phyloP scores from a whole-genome alignment of 2,329 filamentous ascomycete genomes.

The Cercospora sojina region DNA sequence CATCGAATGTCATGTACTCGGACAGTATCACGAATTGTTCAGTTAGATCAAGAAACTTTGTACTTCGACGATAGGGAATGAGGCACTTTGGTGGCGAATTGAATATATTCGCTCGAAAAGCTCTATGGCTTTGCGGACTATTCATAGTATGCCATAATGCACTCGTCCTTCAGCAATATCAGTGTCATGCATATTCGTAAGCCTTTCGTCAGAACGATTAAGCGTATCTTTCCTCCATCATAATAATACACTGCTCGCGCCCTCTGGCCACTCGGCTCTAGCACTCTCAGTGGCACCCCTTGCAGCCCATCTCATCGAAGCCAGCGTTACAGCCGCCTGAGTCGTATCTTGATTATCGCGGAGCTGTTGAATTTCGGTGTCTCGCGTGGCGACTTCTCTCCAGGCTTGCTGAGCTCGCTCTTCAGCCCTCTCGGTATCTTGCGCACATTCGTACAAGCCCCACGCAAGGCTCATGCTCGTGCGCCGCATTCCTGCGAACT shows the following conservation, averaged over 20 bases:
- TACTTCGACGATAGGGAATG: not conserved
- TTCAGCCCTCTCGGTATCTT: not conserved
- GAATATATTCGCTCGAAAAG: not conserved
- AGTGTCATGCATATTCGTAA: not conserved
- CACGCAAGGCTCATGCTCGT: not conserved
- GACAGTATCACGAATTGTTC: not conserved
- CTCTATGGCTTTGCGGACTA: not conserved
- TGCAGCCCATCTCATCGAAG: conserved; percentile 8
- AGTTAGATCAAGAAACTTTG: not conserved
- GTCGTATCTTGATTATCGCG: not conserved
- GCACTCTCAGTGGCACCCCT: conserved; percentile 5
- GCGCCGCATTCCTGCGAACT: not conserved
- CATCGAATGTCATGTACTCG: not conserved
- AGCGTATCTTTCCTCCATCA: not conserved
- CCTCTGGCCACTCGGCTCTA: not conserved
- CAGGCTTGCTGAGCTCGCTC: not conserved
- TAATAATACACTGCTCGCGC: conserved; percentile 3
- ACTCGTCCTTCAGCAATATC: not conserved
- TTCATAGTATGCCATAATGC: not conserved
- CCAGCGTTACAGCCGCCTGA: not conserved
- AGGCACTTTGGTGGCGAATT: not conserved
- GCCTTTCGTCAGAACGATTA: conserved; percentile 6
- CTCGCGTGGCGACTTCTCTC: not conserved
- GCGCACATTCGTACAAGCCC: not conserved
- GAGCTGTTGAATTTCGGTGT: not conserved